phyloP scores from a whole-genome alignment of 192 early-diverging fungal genomes.

The Coemansia sp. region DNA sequence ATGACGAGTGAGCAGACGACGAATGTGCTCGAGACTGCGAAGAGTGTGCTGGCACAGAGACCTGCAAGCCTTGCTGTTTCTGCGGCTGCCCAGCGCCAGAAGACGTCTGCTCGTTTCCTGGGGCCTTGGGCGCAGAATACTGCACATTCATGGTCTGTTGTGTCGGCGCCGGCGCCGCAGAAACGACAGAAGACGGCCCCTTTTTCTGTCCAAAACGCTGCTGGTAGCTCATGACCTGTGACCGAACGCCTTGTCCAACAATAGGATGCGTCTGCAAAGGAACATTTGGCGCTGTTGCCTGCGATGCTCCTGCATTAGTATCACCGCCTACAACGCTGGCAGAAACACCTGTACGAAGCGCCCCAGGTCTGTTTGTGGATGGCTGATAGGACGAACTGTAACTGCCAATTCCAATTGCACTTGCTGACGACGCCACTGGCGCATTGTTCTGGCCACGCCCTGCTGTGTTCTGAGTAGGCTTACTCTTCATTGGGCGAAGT shows the following conservation, averaged over 20 bases:
- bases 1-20: conserved; percentile 21
- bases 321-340: conserved; percentile 40
- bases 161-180: conserved; percentile 33
- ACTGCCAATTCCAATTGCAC: conserved; percentile 52
- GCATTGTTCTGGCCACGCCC: conserved; percentile 17
- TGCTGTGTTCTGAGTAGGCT: conserved; percentile 17
- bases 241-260: conserved; percentile 28
- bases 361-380: conserved; percentile 14
- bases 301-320: background rate
- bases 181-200: conserved; percentile 47
- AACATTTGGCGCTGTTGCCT: conserved; percentile 23
- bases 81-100: conserved; percentile 1
- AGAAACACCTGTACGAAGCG: conserved; percentile 38
- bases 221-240: conserved; percentile 50
- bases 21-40: conserved; percentile 24
- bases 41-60: background rate
- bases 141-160: conserved; percentile 28
- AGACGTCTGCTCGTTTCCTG: conserved; percentile 5
- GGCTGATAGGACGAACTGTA: conserved; percentile 32
- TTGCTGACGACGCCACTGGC: conserved; percentile 40
- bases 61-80: conserved; percentile 16
- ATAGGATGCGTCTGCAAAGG: conserved; percentile 28
- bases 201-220: conserved; percentile 41
- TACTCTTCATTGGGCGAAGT: conserved; percentile 23
- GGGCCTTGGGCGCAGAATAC: conserved; percentile 10